Percentiles rank a stretch among this genome's conserved stretches.
Conservation (phyloP, 257 asterid genomes). For the Ajuga chamaepitys region DNA sequence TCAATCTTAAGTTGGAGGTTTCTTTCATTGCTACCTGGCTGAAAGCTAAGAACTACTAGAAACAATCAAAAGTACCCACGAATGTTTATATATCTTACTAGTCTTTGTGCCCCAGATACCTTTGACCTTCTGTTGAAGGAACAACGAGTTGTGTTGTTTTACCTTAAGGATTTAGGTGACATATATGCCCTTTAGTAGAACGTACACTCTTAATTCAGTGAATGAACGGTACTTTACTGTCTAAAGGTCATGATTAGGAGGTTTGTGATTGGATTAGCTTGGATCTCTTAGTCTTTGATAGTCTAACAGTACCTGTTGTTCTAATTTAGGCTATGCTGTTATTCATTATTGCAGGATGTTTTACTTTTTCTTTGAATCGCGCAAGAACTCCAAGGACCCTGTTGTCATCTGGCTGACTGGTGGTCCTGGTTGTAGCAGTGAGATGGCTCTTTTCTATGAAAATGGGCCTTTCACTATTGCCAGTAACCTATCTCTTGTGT, state of each 20-base stretch:
- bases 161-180: neutral
- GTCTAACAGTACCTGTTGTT: neutral
- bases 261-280: neutral
- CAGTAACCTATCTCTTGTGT: constrained; percentile 59
- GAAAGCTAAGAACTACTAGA: neutral
- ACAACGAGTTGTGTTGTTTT: neutral
- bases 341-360: constrained; percentile 62
- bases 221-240: neutral
- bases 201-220: neutral
- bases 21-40: neutral
- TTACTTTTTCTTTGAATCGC: constrained; percentile 90
- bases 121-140: constrained; percentile 5
- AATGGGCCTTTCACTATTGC: constrained; percentile 86
- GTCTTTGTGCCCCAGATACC: too few species aligned
- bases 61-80: neutral
- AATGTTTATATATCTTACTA: neutral
- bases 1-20: constrained; percentile 1
- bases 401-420: constrained; percentile 98
- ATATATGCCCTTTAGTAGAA: neutral
- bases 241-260: neutral
- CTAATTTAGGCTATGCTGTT: constrained; percentile 7
- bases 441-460: constrained; percentile 92
- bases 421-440: constrained; percentile 99
- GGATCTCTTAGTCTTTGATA: neutral
- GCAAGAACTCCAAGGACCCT: constrained; percentile 63